Conservation (phyloP, 2,329 filamentous ascomycete genomes). For the Aspergillus tanneri region DNA sequence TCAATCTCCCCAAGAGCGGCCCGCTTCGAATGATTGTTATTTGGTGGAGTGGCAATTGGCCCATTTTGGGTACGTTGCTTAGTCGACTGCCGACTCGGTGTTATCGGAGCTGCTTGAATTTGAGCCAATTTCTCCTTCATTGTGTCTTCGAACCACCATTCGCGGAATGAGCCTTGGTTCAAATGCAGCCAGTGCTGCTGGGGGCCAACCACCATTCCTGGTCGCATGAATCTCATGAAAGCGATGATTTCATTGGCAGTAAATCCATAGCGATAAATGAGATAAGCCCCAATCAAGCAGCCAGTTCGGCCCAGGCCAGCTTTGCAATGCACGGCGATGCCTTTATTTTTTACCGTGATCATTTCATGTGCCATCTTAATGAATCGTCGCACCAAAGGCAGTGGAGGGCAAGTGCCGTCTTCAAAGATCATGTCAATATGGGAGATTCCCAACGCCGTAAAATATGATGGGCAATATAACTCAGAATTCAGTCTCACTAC, state of each 20-base stretch:
- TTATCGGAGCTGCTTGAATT: slow-evolving; percentile 59
- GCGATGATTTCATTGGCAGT: slow-evolving; percentile 96
- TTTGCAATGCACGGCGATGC: slow-evolving; percentile 97
- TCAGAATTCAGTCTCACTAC: slow-evolving; percentile 95
- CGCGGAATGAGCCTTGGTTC: slow-evolving; percentile 94
- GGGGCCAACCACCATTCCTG: slow-evolving; percentile 97
- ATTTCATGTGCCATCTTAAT: slow-evolving; percentile 92
- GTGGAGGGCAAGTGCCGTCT: slow-evolving; percentile 89
- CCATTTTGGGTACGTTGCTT: slow-evolving; percentile 64
- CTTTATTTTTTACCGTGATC: slow-evolving; percentile 86
- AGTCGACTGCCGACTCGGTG: slow-evolving; percentile 53
- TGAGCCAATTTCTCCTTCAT: slow-evolving; percentile 80
- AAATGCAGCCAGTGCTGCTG: slow-evolving; percentile 99
- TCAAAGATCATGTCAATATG: slow-evolving; percentile 99
- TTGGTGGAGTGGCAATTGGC: slow-evolving; percentile 79
- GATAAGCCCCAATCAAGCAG: slow-evolving; percentile 92
- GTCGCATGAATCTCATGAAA: slow-evolving; percentile 98
- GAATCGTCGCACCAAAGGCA: slow-evolving; percentile 88
- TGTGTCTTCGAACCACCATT: slow-evolving; percentile 85
- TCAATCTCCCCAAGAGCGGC: slow-evolving; percentile 93
- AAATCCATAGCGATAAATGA: slow-evolving; percentile 96
- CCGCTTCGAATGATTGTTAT: slow-evolving; percentile 70
- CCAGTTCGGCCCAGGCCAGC: slow-evolving; percentile 92
- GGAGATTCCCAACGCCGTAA: slow-evolving; percentile 89
- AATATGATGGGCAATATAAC: slow-evolving; percentile 95